Evolutionary conservation across 805 yeast genomes (phyloP).

Genomic region (Yueomyces sinensis): DNA sequence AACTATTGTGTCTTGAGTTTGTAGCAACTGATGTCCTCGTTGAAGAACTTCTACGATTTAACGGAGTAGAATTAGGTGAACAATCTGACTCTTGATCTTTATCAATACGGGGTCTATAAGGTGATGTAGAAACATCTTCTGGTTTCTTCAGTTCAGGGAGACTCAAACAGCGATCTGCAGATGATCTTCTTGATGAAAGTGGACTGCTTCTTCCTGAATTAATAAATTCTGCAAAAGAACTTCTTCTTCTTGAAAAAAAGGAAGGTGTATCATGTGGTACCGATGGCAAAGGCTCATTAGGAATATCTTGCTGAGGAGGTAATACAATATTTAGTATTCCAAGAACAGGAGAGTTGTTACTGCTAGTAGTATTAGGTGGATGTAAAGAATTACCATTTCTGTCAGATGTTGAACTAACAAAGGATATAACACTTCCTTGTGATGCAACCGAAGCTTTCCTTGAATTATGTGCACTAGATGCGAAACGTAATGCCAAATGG

Average conservation of each 20-base stretch:
- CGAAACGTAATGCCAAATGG: background rate
- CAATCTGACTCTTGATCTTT: background rate
- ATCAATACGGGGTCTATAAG: constrained; percentile 5
- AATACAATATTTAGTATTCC: constrained; percentile 22
- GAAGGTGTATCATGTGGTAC: constrained; percentile 6
- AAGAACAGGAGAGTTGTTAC: constrained; percentile 16
- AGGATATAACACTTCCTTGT: constrained; percentile 18
- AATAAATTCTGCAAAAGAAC: background rate
- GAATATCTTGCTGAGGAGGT: constrained; percentile 47
- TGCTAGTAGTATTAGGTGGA: constrained; percentile 15
- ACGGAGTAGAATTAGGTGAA: background rate
- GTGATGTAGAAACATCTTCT: background rate
- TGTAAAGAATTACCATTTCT: constrained; percentile 13
- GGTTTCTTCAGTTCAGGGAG: background rate
- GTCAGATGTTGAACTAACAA: constrained; percentile 21
- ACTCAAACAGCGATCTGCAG: constrained; percentile 1
- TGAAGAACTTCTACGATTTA: background rate
- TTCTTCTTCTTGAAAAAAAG: constrained; percentile 2
- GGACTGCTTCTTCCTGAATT: constrained; percentile 12
- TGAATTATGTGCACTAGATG: constrained; percentile 12
- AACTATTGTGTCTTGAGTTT: background rate
- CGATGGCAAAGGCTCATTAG: constrained; percentile 36
- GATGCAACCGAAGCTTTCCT: constrained; percentile 29
- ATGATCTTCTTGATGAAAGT: constrained; percentile 17
- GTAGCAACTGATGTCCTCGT: background rate